Percentiles rank a stretch among this genome's conserved stretches.
These are phyloP conservation scores for Saccharata proteae DNA, from an alignment of 2,329 filamentous ascomycete species.

Conservation along the genomic window DNA sequence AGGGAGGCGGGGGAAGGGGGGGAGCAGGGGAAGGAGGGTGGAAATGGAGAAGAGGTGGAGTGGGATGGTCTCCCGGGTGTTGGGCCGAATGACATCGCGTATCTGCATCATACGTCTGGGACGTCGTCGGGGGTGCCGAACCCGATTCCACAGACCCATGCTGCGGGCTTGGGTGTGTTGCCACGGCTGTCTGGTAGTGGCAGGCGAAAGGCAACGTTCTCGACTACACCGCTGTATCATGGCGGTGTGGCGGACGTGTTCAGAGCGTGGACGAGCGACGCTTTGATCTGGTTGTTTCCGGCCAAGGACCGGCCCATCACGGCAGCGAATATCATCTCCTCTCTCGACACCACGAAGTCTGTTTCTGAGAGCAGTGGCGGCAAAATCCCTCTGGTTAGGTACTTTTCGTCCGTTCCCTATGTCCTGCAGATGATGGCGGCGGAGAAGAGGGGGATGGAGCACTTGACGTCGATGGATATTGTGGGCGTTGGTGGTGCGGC, in stretches of 20 bases:
- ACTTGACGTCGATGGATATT: constrained; percentile 42
- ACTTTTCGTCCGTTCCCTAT: constrained; percentile 52
- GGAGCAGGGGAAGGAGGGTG: too few species aligned
- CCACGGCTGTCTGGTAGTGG: constrained; percentile 31
- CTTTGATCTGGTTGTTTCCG: constrained; percentile 52
- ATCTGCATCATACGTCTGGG: constrained; percentile 52
- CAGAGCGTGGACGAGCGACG: constrained; percentile 47
- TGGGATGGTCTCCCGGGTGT: constrained; percentile 33
- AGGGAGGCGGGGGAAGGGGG: too few species aligned
- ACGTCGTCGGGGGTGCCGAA: constrained; percentile 53
- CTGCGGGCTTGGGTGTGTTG: constrained; percentile 42
- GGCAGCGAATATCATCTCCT: constrained; percentile 37
- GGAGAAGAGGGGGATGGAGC: constrained; percentile 28
- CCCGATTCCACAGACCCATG: constrained; percentile 47
- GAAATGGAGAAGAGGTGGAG: constrained; percentile 27
- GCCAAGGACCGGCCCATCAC: constrained; percentile 45
- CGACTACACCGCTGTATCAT: constrained; percentile 54
- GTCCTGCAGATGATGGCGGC: constrained; percentile 42
- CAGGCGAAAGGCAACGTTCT: constrained; percentile 41
- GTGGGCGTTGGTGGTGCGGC: constrained; percentile 54
- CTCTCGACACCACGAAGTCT: constrained; percentile 29
- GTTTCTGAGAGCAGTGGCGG: constrained; percentile 11
- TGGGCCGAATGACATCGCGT: too few species aligned
- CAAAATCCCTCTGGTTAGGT: constrained; percentile 30
- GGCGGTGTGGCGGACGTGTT: constrained; percentile 53